These are phyloP conservation scores for Ophiostoma tasmaniense DNA, from an alignment of 2,329 filamentous ascomycete species.

Conservation along the genomic window DNA sequence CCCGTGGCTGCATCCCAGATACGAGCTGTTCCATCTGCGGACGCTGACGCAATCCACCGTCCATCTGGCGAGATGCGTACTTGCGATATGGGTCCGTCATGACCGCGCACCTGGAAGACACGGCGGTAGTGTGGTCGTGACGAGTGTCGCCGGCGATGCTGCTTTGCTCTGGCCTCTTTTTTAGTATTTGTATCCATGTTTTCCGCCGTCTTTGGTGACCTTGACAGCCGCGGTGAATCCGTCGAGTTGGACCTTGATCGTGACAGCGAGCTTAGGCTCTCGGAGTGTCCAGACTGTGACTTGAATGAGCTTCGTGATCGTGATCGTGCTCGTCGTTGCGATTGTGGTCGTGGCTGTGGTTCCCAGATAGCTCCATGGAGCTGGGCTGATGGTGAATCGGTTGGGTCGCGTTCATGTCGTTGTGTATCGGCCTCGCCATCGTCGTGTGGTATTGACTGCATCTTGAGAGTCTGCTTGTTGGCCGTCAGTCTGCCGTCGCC, in stretches of 20 bases:
- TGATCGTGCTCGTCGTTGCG: neutral
- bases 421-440: neutral
- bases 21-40: constrained; percentile 82
- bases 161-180: neutral
- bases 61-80: constrained; percentile 90
- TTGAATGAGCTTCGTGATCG: neutral
- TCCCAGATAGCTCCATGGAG: constrained; percentile 15
- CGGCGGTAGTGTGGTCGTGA: constrained; percentile 58
- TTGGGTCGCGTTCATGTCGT: constrained; percentile 1
- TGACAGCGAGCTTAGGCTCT: neutral
- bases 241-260: neutral
- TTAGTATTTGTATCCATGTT: neutral
- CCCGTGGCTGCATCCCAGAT: constrained; percentile 80
- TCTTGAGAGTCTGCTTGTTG: neutral
- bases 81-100: constrained; percentile 69
- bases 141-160: constrained; percentile 30
- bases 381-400: constrained; percentile 19
- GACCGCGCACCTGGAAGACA: constrained; percentile 65
- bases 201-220: neutral
- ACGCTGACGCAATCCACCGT: constrained; percentile 79
- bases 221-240: too few relatives aligned
- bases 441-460: neutral
- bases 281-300: neutral
- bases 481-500: neutral
- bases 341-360: neutral